These are phyloP conservation scores for Phylloporus sp. DNA, from an alignment of 768 basidiomycete genomes.

Conservation along the genomic window DNA sequence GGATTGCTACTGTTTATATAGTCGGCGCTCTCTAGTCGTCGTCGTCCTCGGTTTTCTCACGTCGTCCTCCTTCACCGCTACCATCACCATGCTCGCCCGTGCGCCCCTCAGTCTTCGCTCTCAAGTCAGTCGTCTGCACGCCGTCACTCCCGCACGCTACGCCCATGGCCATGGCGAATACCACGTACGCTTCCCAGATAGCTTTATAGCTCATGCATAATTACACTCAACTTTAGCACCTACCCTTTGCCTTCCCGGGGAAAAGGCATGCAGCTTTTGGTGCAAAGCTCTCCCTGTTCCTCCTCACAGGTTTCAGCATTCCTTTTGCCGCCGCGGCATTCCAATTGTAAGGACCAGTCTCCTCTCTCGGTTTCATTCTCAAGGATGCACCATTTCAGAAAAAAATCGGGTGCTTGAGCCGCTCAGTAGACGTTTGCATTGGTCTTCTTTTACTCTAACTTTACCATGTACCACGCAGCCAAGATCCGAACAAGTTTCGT, in stretches of 20 bases:
- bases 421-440: constrained; percentile 7
- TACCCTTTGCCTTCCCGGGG: constrained; percentile 53
- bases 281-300: constrained; percentile 31
- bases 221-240: constrained; percentile 37
- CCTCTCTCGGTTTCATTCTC: not conserved
- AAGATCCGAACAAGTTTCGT: constrained; percentile 4
- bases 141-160: constrained; percentile 36
- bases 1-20: constrained; percentile 14
- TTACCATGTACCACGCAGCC: constrained; percentile 3
- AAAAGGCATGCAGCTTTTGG: constrained; percentile 47
- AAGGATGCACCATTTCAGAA: constrained; percentile 31
- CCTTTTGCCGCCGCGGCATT: constrained; percentile 60
- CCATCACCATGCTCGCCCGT: constrained; percentile 39
- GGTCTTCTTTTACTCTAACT: not conserved
- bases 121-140: constrained; percentile 30
- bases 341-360: constrained; percentile 53
- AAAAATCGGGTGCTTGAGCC: constrained; percentile 34
- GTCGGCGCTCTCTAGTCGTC: not conserved
- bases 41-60: constrained; percentile 17
- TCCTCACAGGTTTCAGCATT: constrained; percentile 58
- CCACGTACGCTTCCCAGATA: constrained; percentile 40
- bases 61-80: constrained; percentile 7
- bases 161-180: constrained; percentile 49
- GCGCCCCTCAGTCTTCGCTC: constrained; percentile 42
- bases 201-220: not conserved